phyloP scores from a whole-genome alignment of 805 yeast genomes.

The Barnettozyma sp. region DNA sequence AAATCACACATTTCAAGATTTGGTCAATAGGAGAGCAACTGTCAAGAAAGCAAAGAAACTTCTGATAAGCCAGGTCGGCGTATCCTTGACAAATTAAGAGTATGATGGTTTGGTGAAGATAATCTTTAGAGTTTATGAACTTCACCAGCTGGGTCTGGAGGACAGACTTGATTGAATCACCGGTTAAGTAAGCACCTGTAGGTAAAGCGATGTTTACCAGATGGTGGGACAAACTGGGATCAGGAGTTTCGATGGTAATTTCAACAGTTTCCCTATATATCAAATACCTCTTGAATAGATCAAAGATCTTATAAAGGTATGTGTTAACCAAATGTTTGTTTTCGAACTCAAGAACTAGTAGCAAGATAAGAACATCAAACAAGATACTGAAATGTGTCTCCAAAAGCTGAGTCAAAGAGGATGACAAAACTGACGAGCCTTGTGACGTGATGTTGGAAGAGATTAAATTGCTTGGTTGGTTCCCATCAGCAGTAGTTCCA shows the following conservation, averaged over 20 bases:
- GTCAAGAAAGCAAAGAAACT: conserved; percentile 15
- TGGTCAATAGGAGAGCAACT: conserved; percentile 15
- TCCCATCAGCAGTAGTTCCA: conserved; percentile 1
- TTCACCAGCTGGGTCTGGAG: conserved; percentile 14
- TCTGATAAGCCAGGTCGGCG: conserved; percentile 13
- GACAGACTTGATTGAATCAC: conserved; percentile 10
- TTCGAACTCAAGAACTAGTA: conserved; percentile 34
- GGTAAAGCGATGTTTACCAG: conserved; percentile 9
- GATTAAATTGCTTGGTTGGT: conserved; percentile 7
- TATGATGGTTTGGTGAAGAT: conserved; percentile 10
- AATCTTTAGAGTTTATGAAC: conserved; percentile 16
- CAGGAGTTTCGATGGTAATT: conserved; percentile 14
- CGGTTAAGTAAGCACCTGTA: conserved; percentile 14
- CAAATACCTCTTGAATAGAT: conserved; percentile 16
- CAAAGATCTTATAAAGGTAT: conserved; percentile 15
- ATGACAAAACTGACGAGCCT: conserved; percentile 22
- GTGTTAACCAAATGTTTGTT: conserved; percentile 18
- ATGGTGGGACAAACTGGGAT: background rate
- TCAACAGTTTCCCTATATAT: conserved; percentile 13
- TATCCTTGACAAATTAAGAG: conserved; percentile 11
- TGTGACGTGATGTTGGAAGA: conserved; percentile 20
- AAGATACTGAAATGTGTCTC: conserved; percentile 27
- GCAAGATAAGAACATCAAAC: conserved; percentile 28
- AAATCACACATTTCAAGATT: conserved; percentile 19
- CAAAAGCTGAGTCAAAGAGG: conserved; percentile 24